phyloP scores from a whole-genome alignment of 1,139 yeast genomes.

The Suhomyces guaymorum region DNA sequence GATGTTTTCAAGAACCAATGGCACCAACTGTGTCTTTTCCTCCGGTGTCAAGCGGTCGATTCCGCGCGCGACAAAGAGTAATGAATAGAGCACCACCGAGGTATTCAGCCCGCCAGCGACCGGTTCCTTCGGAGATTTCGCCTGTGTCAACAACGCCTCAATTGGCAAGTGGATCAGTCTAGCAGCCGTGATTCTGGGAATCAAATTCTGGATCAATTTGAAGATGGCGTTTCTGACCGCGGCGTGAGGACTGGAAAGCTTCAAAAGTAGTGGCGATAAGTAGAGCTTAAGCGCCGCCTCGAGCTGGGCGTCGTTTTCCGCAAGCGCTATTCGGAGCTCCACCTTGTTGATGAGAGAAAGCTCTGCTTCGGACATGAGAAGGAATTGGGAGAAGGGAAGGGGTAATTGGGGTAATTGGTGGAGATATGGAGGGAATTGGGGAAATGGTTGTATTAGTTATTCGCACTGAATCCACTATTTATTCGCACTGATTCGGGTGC shows the following conservation, averaged over 20 bases:
- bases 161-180: constrained; percentile 60
- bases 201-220: constrained; percentile 63
- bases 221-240: constrained; percentile 71
- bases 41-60: constrained; percentile 47
- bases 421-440: too few relatives aligned
- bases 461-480: too few relatives aligned
- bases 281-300: constrained; percentile 61
- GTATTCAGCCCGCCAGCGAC: constrained; percentile 42
- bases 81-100: constrained; percentile 62
- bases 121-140: constrained; percentile 52
- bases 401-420: constrained; percentile 1
- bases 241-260: constrained; percentile 70
- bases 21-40: constrained; percentile 44
- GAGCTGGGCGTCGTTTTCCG: constrained; percentile 66
- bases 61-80: constrained; percentile 67
- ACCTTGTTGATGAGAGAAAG: constrained; percentile 67
- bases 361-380: constrained; percentile 50
- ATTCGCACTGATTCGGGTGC: too few relatives aligned
- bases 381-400: too few relatives aligned
- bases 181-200: constrained; percentile 67
- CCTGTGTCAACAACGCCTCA: constrained; percentile 61
- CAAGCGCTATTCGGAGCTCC: constrained; percentile 80
- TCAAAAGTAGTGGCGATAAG: constrained; percentile 75
- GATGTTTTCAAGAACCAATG: constrained; percentile 50
- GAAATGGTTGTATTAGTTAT: too few relatives aligned